Evolutionary conservation across 2,329 filamentous ascomycete genomes (phyloP).

Genomic region (Diplodia scrobiculata): DNA sequence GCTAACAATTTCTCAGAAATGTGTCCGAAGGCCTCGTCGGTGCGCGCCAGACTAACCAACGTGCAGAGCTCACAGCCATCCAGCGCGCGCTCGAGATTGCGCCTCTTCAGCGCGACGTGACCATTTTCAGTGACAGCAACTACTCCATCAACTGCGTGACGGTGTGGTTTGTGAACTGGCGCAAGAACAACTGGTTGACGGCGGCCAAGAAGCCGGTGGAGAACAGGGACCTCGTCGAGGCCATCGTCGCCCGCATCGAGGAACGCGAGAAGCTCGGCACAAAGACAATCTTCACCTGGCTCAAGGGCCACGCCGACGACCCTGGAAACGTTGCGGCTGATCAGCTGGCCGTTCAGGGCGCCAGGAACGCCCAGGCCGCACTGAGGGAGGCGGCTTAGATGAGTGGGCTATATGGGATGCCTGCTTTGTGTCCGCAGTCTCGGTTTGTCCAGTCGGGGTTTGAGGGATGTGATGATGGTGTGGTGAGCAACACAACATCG

Average conservation of each 20-base stretch:
- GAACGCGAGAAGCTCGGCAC: conserved; percentile 62
- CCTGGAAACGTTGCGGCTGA: conserved; percentile 81
- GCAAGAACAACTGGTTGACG: conserved; percentile 76
- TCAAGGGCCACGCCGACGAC: conserved; percentile 79
- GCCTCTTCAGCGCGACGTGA: conserved; percentile 66
- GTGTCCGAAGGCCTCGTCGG: conserved; percentile 76
- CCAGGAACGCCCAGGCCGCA: conserved; percentile 45
- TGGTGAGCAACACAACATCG: background rate
- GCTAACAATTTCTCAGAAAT: conserved; percentile 52
- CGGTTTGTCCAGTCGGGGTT: background rate
- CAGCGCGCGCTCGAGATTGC: conserved; percentile 77
- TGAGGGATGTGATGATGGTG: background rate
- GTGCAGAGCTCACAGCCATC: conserved; percentile 90
- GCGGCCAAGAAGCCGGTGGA: conserved; percentile 70
- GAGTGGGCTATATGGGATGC: background rate
- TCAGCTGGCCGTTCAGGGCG: conserved; percentile 69
- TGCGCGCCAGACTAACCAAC: conserved; percentile 80
- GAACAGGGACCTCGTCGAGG: conserved; percentile 81
- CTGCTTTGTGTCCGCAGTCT: background rate
- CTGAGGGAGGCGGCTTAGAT: background rate
- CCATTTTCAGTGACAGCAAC: conserved; percentile 84
- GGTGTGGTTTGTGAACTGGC: conserved; percentile 79
- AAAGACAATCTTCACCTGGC: conserved; percentile 76
- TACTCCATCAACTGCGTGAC: conserved; percentile 91
- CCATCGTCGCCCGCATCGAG: conserved; percentile 70